Conservation (phyloP, 2,329 filamentous ascomycete genomes). For the Canariomyces notabilis region DNA sequence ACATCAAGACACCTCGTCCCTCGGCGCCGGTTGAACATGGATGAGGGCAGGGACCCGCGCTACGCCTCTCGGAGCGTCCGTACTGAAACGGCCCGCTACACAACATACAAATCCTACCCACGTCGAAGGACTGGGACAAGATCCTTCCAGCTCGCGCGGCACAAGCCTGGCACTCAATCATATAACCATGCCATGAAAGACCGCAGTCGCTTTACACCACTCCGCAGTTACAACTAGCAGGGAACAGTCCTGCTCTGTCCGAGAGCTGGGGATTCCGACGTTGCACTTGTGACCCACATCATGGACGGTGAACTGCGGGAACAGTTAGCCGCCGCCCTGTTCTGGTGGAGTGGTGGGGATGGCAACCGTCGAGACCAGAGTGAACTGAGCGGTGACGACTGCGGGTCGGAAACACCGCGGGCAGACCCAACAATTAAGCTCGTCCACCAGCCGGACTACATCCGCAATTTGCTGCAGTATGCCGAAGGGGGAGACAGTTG, state of each 20-base stretch:
- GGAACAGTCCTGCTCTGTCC: no score
- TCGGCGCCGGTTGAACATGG: no score
- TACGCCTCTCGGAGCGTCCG: no score
- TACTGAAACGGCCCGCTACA: no score
- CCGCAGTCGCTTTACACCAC: neutral
- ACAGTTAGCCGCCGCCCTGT: slow-evolving; percentile 15
- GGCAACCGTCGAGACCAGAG: neutral
- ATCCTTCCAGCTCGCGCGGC: neutral
- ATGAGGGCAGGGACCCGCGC: no score
- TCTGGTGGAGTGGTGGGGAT: slow-evolving; percentile 9
- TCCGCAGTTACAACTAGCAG: no score
- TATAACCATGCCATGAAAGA: slow-evolving; percentile 11
- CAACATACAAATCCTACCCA: no score
- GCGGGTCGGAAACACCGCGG: neutral
- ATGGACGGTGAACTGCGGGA: slow-evolving; percentile 12
- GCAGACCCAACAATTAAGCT: neutral
- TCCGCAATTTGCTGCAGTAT: slow-evolving; percentile 15
- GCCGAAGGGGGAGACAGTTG: slow-evolving; percentile 12
- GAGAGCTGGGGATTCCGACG: slow-evolving; percentile 18
- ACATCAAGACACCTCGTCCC: no score
- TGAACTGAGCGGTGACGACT: slow-evolving; percentile 1
- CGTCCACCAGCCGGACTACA: slow-evolving; percentile 13
- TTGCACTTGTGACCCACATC: slow-evolving; percentile 19
- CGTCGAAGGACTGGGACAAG: no score
- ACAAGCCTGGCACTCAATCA: neutral